Evolutionary conservation across 805 yeast species (phyloP), one percentile per base, ranked within the genome.

Genomic region (Zygosaccharomyces kombuchaensis): DNA sequence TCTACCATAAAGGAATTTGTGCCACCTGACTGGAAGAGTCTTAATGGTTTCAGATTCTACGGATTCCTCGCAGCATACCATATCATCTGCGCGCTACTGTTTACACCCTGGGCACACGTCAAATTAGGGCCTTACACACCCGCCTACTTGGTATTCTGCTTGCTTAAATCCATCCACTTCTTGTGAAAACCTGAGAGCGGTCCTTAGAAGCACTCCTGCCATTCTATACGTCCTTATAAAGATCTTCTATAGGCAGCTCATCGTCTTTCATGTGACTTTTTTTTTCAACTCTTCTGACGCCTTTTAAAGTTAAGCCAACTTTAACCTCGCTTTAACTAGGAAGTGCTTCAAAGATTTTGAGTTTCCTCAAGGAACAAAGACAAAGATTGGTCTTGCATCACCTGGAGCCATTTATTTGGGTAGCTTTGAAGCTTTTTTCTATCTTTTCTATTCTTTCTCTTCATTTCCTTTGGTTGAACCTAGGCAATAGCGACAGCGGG

Each of bases 31-130:
- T 45, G 49, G 40, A 37, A 34, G 21, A 46, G 58, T 5, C 36
- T 32, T 13, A 59, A 57, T 40, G 67, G 66, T 9, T 7, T 59
- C 9, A 55, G 66, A 40, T 61, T 63, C 32, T 48, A 52, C 44
- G 36, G 46, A 2, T 56, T 46, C 39, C 44, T 57, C 16, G 31
- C 34, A 6, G 45, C 61, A 5, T 60, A 59, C 42, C 43, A 41
- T 10, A 34, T 55, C 9, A 44, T 59, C 13, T 48, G 55, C n/a
- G 23, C 52, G 16, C 22, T 60, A 1, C 35, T 62, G 9, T 50
- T 55, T 36, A 45, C 55, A 5, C 51, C 52, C 9, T 62, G 65
- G 66, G 52, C 55, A 9, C 63, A 59, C 35, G 40, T 36, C 34
- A 49, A 53, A 34, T 7, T 62, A 12, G 52, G 51, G 10, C 57